Evolutionary conservation across 1,284 basidiomycete species (phyloP), one percentile per base, ranked within the genome.

Genomic region (Erythrobasidium hasegawianum): DNA sequence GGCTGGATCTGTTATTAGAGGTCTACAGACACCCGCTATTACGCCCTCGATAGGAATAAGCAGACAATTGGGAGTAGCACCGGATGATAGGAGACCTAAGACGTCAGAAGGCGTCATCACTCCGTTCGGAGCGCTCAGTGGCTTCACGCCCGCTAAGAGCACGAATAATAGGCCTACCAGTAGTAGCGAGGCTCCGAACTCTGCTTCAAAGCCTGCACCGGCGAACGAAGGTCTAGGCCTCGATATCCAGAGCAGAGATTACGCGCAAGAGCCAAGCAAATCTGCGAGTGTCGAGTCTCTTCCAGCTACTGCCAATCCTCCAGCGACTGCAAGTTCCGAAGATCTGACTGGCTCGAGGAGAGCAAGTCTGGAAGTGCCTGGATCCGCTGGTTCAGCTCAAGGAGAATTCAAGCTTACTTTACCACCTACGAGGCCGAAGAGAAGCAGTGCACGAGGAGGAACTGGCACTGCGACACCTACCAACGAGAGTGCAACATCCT

Each of bases 101-200:
- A 39, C 22, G 39, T 39, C 45, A 18, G 24, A 53, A 10, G 59
- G 68, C n/a, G 61, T 45, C 1, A 58, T 58, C 27, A 57, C 49
- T 0, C 59, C 59, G 55, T 52, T 64, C 29, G n/a, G 18, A 45
- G 62, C 47, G 27, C 67, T 59, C 16, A 58, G 5, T n/a, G 52
- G 26, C 54, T n/a, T n/a, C 22, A 13, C 26, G 54, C 22, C 39
- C 11, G 33, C 45, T 8, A 47, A 47, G 45, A 24, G 45, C 14
- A n/a, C n/a, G 22, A 4, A 24, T 8, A 24, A 47, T 8, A 47
- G 45, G 16, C 45, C n/a, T 4, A 47, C 7, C 14, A n/a, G 5
- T 11, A 33, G 33, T 11, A 33, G 33, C 33, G 33, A 33, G 33
- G 33, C 33, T 33, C 33, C 33, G 33, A 11, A 33, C 33, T 33